These are phyloP conservation scores for Colletotrichum neosansevieriae DNA, from an alignment of 2,329 filamentous ascomycete genomes.

Conservation along the genomic window DNA sequence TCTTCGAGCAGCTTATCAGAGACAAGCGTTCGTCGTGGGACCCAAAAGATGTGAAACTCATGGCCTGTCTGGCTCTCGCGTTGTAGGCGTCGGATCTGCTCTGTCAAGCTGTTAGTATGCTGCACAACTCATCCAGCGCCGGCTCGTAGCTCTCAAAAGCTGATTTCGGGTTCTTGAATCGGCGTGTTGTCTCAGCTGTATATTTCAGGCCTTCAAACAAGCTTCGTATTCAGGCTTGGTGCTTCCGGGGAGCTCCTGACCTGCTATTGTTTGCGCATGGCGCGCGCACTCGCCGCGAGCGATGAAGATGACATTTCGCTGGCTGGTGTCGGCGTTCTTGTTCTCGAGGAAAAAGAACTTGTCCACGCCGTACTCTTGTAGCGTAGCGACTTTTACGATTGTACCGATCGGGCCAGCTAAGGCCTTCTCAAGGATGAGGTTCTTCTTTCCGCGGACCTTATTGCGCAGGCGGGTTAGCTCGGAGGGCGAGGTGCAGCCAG, in stretches of 20 bases:
- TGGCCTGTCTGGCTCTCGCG: slow-evolving; percentile 90
- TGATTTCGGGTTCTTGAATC: neutral
- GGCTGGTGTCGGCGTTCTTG: slow-evolving; percentile 91
- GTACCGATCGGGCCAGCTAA: slow-evolving; percentile 90
- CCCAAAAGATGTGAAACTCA: slow-evolving; percentile 97
- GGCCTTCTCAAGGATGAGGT: slow-evolving; percentile 90
- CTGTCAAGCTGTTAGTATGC: slow-evolving; percentile 60
- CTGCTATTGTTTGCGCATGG: slow-evolving; percentile 87
- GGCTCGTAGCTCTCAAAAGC: slow-evolving; percentile 26
- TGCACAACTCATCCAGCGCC: slow-evolving; percentile 52
- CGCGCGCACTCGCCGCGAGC: slow-evolving; percentile 89
- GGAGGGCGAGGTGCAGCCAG: slow-evolving; percentile 9
- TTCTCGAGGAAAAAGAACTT: slow-evolving; percentile 98
- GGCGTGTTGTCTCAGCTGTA: neutral
- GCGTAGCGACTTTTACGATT: slow-evolving; percentile 93
- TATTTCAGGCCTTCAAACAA: too few relatives aligned
- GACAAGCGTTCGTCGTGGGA: slow-evolving; percentile 89
- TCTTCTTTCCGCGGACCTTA: slow-evolving; percentile 98
- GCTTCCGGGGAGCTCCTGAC: slow-evolving; percentile 64
- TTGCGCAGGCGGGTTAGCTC: slow-evolving; percentile 21
- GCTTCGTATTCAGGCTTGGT: too few relatives aligned
- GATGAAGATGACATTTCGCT: slow-evolving; percentile 95
- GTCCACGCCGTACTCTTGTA: slow-evolving; percentile 97
- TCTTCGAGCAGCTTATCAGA: slow-evolving; percentile 94
- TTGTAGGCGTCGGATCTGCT: slow-evolving; percentile 90